Percentiles rank a stretch among this genome's conserved stretches.
Conservation (phyloP, 129 eudicot genomes). For the Helichrysum umbraculigerum region DNA sequence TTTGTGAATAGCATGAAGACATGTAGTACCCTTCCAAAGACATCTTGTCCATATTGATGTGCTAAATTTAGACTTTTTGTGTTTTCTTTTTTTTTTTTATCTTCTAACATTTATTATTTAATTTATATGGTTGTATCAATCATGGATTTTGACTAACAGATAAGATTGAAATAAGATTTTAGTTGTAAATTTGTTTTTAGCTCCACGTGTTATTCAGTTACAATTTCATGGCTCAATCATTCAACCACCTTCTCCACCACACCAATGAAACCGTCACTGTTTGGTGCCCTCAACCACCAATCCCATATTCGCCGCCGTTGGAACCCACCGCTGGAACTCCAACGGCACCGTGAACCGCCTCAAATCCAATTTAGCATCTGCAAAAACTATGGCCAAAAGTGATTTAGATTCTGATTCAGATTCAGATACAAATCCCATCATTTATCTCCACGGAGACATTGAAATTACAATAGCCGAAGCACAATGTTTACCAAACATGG, state of each 20-base stretch:
- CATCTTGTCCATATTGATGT: not conserved
- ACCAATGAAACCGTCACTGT: slow-evolving; percentile 4
- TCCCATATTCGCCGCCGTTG: slow-evolving; percentile 31
- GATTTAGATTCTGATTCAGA: slow-evolving; percentile 18
- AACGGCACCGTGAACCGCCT: not conserved
- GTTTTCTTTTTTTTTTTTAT: too few relatives aligned
- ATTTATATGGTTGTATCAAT: not conserved
- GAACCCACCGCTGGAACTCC: slow-evolving; percentile 34
- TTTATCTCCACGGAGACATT: slow-evolving; percentile 68
- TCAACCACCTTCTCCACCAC: slow-evolving; percentile 23
- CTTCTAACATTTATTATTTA: too few relatives aligned
- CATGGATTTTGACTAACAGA: not conserved
- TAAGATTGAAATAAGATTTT: too few relatives aligned
- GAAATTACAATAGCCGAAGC: slow-evolving; percentile 69
- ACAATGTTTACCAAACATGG: slow-evolving; percentile 71
- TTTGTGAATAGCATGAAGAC: not conserved
- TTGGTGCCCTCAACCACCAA: slow-evolving; percentile 27
- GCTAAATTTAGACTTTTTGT: not conserved
- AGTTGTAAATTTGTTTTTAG: not conserved
- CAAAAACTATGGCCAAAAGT: not conserved
- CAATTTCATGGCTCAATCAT: slow-evolving; percentile 14
- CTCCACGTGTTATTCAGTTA: slow-evolving; percentile 26
- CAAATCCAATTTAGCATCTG: too few relatives aligned
- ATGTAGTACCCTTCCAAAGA: not conserved
- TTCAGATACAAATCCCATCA: slow-evolving; percentile 18